Evolutionary conservation across 768 basidiomycete genomes (phyloP), one percentile per base, ranked within the genome.

Genomic region (Phallus indusiatus): DNA sequence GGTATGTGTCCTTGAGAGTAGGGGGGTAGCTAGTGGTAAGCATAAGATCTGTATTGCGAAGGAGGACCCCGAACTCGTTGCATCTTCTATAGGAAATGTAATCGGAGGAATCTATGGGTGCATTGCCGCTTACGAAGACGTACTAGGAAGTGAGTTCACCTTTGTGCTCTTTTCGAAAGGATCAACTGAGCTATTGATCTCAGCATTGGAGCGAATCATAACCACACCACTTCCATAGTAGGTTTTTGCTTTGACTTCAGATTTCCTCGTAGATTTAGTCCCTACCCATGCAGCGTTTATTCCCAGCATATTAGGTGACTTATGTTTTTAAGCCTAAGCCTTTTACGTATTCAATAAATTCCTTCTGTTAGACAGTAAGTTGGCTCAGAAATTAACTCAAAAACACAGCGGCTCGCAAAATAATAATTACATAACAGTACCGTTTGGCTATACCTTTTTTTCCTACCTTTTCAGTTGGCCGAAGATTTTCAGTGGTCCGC

Each of bases 391-490:
- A 51, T 21, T 28, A 17, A 36, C 5, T 18, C 1, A 1, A 17
- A 51, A 51, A 8, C 49, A 8, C n/a, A n/a, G 49, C 17, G 47
- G 14, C 22, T 24, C 18, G 12, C 8, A 48, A 20, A n/a, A 22
- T 21, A 17, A 33, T 7, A 21, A 50, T 10, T 28, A 12, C 21
- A 35, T 34, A 36, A 6, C 53, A 72, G 82, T 66, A 84, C 82
- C 46, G 81, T 85, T 37, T 86, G 82, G 84, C 67, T 85, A 21
- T 90, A 87, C 68, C 77, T 88, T 1, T 85, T 88, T 74, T 83
- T 86, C 69, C 74, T 90, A 1, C 88, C 86, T 1, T 87, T 90
- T 77, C 86, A 90, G 68, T 75, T 88, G 7, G 78, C 84, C 54
- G 72, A 72, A 48, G 76, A 78, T 35, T 83, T 88, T 63, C 74